phyloP scores from a whole-genome alignment of 106 monocot species.

The Alisma plantagoaquatica region DNA sequence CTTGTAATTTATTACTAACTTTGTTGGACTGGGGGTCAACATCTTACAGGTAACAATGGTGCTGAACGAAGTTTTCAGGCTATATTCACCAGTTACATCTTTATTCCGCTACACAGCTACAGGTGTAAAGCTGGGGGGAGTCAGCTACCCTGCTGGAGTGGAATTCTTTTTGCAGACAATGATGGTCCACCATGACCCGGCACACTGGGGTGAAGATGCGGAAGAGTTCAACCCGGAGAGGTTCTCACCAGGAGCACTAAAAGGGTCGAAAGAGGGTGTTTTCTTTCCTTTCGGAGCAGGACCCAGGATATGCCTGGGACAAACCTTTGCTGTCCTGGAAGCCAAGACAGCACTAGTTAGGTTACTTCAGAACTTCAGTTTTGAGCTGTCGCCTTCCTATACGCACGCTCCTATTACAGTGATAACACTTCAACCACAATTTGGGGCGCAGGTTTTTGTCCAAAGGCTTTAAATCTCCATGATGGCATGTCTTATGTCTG shows the following conservation, averaged over 20 bases:
- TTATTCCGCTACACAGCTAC: slow-evolving; percentile 1
- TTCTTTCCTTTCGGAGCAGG: slow-evolving; percentile 29
- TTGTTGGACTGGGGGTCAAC: not conserved
- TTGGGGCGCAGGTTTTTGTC: slow-evolving; percentile 30
- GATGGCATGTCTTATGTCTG: too few relatives aligned
- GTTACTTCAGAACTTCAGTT: slow-evolving; percentile 25
- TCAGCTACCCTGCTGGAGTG: slow-evolving; percentile 25
- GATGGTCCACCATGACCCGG: slow-evolving; percentile 32
- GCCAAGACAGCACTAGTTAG: slow-evolving; percentile 20
- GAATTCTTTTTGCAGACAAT: slow-evolving; percentile 24
- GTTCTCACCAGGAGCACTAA: slow-evolving; percentile 34
- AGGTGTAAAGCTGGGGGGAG: slow-evolving; percentile 10
- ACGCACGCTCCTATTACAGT: slow-evolving; percentile 39
- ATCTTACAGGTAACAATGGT: slow-evolving; percentile 43
- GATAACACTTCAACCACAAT: slow-evolving; percentile 33
- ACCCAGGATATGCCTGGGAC: slow-evolving; percentile 18
- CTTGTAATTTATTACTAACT: not conserved
- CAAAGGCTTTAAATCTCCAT: slow-evolving; percentile 8
- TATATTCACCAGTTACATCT: slow-evolving; percentile 32
- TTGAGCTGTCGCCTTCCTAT: slow-evolving; percentile 39
- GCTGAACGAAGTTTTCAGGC: slow-evolving; percentile 31
- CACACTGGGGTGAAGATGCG: slow-evolving; percentile 49
- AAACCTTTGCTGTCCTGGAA: slow-evolving; percentile 19
- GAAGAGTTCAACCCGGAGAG: slow-evolving; percentile 55
- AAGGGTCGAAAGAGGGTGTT: slow-evolving; percentile 10